Base-by-base conservation (phyloP, 805 yeast genomes). In the Phaffomyces antillensis region DNA sequence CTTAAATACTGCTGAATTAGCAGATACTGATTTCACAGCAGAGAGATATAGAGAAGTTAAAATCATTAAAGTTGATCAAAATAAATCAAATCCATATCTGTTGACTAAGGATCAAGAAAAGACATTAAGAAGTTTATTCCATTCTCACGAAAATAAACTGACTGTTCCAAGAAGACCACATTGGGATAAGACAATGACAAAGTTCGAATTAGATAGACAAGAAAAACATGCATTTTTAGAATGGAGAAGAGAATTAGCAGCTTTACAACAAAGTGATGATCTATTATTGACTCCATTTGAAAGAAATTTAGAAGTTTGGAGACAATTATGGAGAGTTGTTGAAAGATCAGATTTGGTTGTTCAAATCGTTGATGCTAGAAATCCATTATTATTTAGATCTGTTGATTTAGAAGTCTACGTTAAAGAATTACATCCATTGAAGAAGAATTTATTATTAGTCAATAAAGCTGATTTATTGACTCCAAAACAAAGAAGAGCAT, bases 351-450 rank as follows among this genome's bases (percentile, higher is more conserved):
- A 91, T 64, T 72, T 93, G 56, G 79, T 93, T 35, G 97, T 93
- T 7, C 99, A 93, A 63, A 93, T 93, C 69, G 98, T 93, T 26
- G 99, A 93, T 68, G 98, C 97, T 12, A 77, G 99, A 66, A 89
- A 87, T 61, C 99, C 99, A 6, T 67, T 90, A 47, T 71, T 88
- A 48, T 93, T 88, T 70, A 76, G 98, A 61, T 89, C 96, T 2
- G 77, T 77, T 24, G 98, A 93, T 67, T 73, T 87, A 59, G 98
- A 86, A 52, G 72, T 66, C 23, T 93, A 93, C 59, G 97, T 89
- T 18, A 70, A 75, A 44, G 95, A 86, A 52, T 60, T 87, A 38
- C 82, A 83, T 52, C 77, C 80, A n/a, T 66, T 77, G 41, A 93
- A 93, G 66, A 77, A 75, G 48, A 90, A 88, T 56, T 71, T 93